These are phyloP conservation scores for Plasmodium vinckei DNA, from an alignment of 169 alveolate genomes.

Conservation along the genomic window DNA sequence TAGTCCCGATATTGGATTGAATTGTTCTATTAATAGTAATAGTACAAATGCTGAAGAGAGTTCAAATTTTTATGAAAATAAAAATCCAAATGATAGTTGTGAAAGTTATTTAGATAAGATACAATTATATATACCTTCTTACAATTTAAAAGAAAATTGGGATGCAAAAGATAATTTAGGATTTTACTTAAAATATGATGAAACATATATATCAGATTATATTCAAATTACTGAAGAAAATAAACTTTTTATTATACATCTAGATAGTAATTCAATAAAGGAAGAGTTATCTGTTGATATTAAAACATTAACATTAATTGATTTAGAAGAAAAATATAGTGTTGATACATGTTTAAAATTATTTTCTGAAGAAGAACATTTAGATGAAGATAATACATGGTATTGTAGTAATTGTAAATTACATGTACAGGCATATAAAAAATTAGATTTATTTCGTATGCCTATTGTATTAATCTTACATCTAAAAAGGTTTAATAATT, in stretches of 20 bases:
- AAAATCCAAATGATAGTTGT: not conserved
- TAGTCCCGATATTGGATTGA: not conserved
- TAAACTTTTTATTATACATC: constrained; percentile 53
- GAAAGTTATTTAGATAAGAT: not conserved
- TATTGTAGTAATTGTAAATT: constrained; percentile 92
- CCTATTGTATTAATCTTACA: constrained; percentile 91
- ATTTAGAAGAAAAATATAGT: constrained; percentile 54
- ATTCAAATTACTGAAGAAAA: constrained; percentile 51
- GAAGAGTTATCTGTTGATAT: constrained; percentile 53
- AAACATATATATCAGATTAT: constrained; percentile 47
- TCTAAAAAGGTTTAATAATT: constrained; percentile 91
- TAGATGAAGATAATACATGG: constrained; percentile 91
- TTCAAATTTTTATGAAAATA: not conserved
- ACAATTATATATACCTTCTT: constrained; percentile 23
- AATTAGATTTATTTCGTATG: constrained; percentile 89
- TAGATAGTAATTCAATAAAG: constrained; percentile 20
- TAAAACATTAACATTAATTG: constrained; percentile 44
- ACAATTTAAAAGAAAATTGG: constrained; percentile 46
- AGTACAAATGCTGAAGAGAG: not conserved
- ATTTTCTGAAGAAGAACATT: constrained; percentile 87
- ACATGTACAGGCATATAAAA: constrained; percentile 90
- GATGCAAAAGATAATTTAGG: constrained; percentile 48
- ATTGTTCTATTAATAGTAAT: not conserved
- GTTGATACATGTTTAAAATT: constrained; percentile 83
- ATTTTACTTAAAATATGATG: constrained; percentile 32